These are phyloP conservation scores for Picea mariana DNA, from an alignment of 83 land plant species.

Conservation along the genomic window DNA sequence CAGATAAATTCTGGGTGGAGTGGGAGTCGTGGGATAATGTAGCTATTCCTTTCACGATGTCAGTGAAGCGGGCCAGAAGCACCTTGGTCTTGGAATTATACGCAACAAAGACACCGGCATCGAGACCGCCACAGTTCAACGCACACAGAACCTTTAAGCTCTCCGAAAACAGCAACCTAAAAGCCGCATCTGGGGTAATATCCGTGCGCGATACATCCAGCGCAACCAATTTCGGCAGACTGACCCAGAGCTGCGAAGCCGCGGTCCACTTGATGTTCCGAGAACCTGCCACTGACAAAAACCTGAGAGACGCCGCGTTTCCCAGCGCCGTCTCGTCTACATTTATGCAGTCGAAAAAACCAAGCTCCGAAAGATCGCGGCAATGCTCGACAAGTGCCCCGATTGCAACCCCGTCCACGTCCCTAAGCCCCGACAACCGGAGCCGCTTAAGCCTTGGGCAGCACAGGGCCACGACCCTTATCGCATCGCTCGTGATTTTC, in stretches of 20 bases:
- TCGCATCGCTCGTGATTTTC: constrained; percentile 76
- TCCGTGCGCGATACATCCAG: constrained; percentile 96
- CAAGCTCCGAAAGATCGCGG: constrained; percentile 60
- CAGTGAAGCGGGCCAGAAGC: constrained; percentile 65
- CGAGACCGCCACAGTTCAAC: constrained; percentile 72
- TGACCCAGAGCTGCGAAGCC: constrained; percentile 60
- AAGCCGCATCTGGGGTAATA: constrained; percentile 53
- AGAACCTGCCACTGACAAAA: constrained; percentile 83
- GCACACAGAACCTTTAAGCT: constrained; percentile 82
- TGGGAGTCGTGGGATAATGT: constrained; percentile 30
- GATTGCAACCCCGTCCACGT: constrained; percentile 68
- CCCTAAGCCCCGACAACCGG: constrained; percentile 80
- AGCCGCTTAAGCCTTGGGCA: constrained; percentile 69
- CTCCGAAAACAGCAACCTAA: constrained; percentile 50
- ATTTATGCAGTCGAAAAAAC: constrained; percentile 67
- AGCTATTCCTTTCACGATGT: constrained; percentile 61
- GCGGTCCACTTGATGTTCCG: constrained; percentile 71
- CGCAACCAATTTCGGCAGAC: constrained; percentile 68
- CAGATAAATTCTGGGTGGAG: not conserved
- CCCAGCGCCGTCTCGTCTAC: constrained; percentile 72
- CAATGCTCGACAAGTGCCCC: constrained; percentile 69
- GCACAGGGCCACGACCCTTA: constrained; percentile 77
- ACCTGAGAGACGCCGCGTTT: constrained; percentile 51
- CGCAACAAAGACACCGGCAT: constrained; percentile 34
- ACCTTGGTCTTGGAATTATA: constrained; percentile 47